phyloP scores from a whole-genome alignment of 2,329 filamentous ascomycete species.

The Colletotrichum magnum region DNA sequence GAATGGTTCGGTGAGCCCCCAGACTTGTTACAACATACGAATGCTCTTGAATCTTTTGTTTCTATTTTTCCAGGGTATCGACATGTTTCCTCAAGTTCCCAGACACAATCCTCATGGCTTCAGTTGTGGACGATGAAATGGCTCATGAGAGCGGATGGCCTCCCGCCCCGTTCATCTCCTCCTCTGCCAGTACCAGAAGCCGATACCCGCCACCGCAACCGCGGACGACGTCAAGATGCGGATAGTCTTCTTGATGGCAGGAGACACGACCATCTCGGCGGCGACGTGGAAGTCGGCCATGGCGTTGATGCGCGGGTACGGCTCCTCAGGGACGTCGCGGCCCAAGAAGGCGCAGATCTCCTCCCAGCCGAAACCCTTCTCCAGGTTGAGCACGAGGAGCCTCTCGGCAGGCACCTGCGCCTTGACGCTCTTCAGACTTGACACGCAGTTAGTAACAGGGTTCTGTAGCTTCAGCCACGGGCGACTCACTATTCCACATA shows the following conservation, averaged over 20 bases:
- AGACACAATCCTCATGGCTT: too few relatives aligned
- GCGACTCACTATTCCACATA: conserved; percentile 29
- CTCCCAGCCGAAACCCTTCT: conserved; percentile 55
- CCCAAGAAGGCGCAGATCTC: conserved; percentile 52
- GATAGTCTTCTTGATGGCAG: conserved; percentile 32
- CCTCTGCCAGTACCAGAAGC: conserved; percentile 31
- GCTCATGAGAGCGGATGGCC: too few relatives aligned
- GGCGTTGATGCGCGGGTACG: conserved; percentile 45
- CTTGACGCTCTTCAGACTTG: conserved; percentile 43
- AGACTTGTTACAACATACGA: too few relatives aligned
- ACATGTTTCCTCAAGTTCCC: too few relatives aligned
- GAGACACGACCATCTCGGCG: conserved; percentile 33
- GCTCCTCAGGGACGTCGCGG: conserved; percentile 46
- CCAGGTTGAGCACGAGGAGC: conserved; percentile 49
- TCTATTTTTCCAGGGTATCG: too few relatives aligned
- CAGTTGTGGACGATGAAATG: too few relatives aligned
- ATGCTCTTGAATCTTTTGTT: too few relatives aligned
- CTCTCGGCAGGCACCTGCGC: conserved; percentile 45
- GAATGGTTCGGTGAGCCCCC: too few relatives aligned
- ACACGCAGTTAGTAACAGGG: conserved; percentile 28
- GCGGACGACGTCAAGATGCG: conserved; percentile 24
- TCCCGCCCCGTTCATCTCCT: not conserved
- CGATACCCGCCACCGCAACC: conserved; percentile 15
- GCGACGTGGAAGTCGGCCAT: conserved; percentile 38
- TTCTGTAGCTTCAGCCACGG: too few relatives aligned